A percentile compares a stretch with the other conserved stretches of the same genome.
Evolutionary conservation across 129 eudicot genomes (phyloP).

Genomic region (Apium graveolens): DNA sequence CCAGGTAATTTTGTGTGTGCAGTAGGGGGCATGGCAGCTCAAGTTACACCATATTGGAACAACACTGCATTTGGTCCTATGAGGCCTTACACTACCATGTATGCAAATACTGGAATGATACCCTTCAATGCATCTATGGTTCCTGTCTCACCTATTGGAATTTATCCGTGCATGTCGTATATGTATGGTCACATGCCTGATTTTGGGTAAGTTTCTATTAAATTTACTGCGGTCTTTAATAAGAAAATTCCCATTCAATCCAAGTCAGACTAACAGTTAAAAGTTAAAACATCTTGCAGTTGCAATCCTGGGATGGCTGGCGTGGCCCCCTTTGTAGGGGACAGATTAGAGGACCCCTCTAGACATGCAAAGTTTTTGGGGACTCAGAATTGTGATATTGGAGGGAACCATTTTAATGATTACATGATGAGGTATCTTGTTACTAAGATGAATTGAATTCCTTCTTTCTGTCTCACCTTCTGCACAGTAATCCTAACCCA

Average conservation of each 20-base stretch:
- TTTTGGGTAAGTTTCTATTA: slow-evolving; percentile 37
- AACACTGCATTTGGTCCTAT: slow-evolving; percentile 34
- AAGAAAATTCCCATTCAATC: not conserved
- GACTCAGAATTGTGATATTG: slow-evolving; percentile 35
- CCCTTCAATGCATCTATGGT: slow-evolving; percentile 43
- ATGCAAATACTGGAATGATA: slow-evolving; percentile 62
- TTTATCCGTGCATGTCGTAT: slow-evolving; percentile 44
- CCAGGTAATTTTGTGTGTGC: slow-evolving; percentile 41
- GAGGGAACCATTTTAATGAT: slow-evolving; percentile 29
- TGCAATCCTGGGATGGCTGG: slow-evolving; percentile 41
- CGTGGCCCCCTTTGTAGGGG: slow-evolving; percentile 25
- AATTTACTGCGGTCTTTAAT: not conserved
- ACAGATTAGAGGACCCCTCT: slow-evolving; percentile 22
- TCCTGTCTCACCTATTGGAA: slow-evolving; percentile 46
- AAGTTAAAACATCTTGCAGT: slow-evolving; percentile 28
- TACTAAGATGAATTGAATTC: not conserved
- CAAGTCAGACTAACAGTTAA: not conserved
- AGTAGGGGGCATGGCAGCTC: slow-evolving; percentile 45
- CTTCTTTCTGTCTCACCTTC: not conserved
- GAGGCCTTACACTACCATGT: slow-evolving; percentile 58
- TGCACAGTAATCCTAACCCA: not conserved
- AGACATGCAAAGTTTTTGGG: slow-evolving; percentile 32
- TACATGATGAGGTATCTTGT: slow-evolving; percentile 39
- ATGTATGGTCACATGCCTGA: slow-evolving; percentile 43
- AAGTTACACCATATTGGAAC: slow-evolving; percentile 61